Conservation (phyloP, 1,139 yeast species). For the Diutina neorugosa region DNA sequence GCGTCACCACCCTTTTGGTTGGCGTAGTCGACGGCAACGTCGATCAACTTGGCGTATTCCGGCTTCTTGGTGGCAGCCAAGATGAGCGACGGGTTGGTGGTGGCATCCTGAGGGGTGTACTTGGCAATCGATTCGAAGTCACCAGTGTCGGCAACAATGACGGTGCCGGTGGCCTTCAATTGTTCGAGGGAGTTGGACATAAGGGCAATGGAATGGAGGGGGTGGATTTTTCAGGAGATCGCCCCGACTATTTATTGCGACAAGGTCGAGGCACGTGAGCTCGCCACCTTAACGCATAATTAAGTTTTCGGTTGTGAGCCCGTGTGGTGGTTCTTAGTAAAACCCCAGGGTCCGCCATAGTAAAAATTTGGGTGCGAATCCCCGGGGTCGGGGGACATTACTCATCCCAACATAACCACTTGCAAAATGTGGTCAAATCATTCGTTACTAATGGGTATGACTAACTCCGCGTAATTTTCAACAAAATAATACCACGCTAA, state of each 20-base stretch:
- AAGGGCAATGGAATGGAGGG: background rate
- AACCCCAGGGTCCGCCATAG: background rate
- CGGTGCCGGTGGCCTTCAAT: slow-evolving; percentile 90
- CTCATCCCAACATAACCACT: background rate
- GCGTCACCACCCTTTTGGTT: slow-evolving; percentile 46
- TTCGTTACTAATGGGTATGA: background rate
- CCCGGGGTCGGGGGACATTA: background rate
- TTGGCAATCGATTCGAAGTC: slow-evolving; percentile 96
- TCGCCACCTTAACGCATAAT: background rate
- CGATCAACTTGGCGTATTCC: slow-evolving; percentile 81
- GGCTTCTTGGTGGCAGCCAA: slow-evolving; percentile 91
- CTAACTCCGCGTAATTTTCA: background rate
- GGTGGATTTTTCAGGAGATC: background rate
- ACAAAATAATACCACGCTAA: no score
- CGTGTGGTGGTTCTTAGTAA: background rate
- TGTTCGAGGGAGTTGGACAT: slow-evolving; percentile 73
- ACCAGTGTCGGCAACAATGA: slow-evolving; percentile 97
- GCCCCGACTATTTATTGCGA: background rate
- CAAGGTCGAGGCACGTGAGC: background rate
- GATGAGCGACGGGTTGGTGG: slow-evolving; percentile 97
- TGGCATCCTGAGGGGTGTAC: slow-evolving; percentile 98
- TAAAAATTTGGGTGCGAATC: background rate
- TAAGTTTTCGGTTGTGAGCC: background rate
- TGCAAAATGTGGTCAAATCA: background rate
- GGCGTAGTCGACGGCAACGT: slow-evolving; percentile 82